These are phyloP conservation scores for Hypoxylon sp. DNA, from an alignment of 2,329 filamentous ascomycete genomes.

Conservation along the genomic window DNA sequence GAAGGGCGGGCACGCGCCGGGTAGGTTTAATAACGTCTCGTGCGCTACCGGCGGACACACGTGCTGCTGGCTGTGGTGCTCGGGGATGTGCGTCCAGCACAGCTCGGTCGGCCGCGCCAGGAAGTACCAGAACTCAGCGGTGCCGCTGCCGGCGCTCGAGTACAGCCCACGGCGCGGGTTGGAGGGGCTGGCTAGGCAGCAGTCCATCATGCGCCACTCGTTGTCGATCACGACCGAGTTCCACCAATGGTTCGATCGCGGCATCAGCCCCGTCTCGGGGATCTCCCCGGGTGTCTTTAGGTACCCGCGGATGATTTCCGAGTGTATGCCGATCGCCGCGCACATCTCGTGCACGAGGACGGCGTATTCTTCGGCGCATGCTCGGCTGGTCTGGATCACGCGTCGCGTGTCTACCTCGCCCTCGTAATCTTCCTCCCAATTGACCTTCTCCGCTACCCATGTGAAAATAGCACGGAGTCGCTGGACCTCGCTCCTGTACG, in stretches of 20 bases:
- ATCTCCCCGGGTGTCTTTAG: constrained; percentile 90
- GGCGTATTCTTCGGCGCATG: constrained; percentile 89
- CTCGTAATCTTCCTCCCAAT: constrained; percentile 95
- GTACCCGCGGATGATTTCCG: constrained; percentile 88
- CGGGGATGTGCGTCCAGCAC: constrained; percentile 95
- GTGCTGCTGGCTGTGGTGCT: constrained; percentile 89
- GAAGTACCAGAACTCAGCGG: constrained; percentile 93
- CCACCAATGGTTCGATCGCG: constrained; percentile 97
- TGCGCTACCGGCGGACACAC: constrained; percentile 89
- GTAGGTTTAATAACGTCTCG: constrained; percentile 86
- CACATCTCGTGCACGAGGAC: constrained; percentile 94
- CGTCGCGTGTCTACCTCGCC: constrained; percentile 84
- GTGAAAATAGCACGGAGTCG: constrained; percentile 94
- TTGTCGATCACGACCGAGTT: constrained; percentile 93
- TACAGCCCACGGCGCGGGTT: constrained; percentile 84
- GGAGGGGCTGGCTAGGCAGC: constrained; percentile 89
- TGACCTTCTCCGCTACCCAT: constrained; percentile 94
- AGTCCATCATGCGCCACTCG: constrained; percentile 97
- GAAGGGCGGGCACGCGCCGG: constrained; percentile 85
- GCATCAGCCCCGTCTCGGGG: constrained; percentile 81
- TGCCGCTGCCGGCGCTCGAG: constrained; percentile 75
- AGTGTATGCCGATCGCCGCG: constrained; percentile 84
- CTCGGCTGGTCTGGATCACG: constrained; percentile 85
- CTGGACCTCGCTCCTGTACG: constrained; percentile 94
- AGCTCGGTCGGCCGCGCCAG: constrained; percentile 87